Conservation (phyloP, 371 early-diverging fungal species). For the Parasitella parasitica region DNA sequence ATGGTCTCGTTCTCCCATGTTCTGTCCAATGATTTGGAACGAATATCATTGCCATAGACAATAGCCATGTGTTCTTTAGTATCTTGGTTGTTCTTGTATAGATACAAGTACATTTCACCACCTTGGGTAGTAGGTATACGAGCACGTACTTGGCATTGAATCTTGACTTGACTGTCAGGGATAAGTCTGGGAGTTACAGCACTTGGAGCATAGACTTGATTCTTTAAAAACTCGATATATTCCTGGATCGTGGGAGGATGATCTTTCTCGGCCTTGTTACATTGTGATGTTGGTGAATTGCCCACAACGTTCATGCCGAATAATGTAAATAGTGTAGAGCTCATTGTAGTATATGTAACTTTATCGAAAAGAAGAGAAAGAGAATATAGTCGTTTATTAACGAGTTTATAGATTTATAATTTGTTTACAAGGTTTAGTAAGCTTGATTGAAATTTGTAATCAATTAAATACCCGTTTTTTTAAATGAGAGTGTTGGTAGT, state of each 20-base stretch:
- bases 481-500: neutral
- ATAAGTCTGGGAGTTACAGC: slow-evolving; percentile 43
- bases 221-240: slow-evolving; percentile 47
- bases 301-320: slow-evolving; percentile 55
- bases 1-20: slow-evolving; percentile 72
- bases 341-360: slow-evolving; percentile 1
- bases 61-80: slow-evolving; percentile 91
- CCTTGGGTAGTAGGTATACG: slow-evolving; percentile 84
- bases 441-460: neutral
- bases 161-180: slow-evolving; percentile 30
- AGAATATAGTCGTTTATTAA: neutral
- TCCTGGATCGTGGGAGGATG: slow-evolving; percentile 44
- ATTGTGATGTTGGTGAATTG: slow-evolving; percentile 15
- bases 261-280: neutral
- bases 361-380: neutral
- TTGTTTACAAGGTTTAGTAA: neutral
- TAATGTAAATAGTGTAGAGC: slow-evolving; percentile 43
- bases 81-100: slow-evolving; percentile 86
- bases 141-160: slow-evolving; percentile 78
- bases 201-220: slow-evolving; percentile 45
- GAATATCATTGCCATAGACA: slow-evolving; percentile 85
- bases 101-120: slow-evolving; percentile 81
- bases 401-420: too few relatives aligned
- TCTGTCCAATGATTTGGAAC: slow-evolving; percentile 67
- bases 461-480: slow-evolving; percentile 3